Conservation (phyloP, 1,139 yeast species). For the Hemisphaericaspora subhashii region DNA sequence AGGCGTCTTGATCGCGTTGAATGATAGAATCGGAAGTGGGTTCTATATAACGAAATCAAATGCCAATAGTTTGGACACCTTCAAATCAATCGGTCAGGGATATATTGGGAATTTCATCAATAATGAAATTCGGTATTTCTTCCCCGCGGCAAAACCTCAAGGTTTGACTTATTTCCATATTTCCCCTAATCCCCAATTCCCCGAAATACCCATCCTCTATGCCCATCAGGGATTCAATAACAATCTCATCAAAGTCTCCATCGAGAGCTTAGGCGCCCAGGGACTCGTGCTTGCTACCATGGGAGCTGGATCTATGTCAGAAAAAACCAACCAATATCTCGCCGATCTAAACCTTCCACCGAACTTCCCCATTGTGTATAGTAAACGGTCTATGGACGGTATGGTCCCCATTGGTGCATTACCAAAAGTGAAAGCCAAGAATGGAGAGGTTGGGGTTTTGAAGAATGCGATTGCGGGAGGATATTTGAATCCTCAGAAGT, state of each 20-base stretch:
- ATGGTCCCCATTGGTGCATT: constrained; percentile 41
- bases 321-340: constrained; percentile 45
- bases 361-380: constrained; percentile 56
- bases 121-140: constrained; percentile 63
- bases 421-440: constrained; percentile 30
- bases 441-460: constrained; percentile 18
- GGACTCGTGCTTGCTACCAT: constrained; percentile 68
- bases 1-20: constrained; percentile 63
- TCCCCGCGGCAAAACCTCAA: constrained; percentile 60
- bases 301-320: constrained; percentile 70
- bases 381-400: constrained; percentile 63
- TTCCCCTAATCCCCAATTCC: constrained; percentile 16
- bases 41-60: constrained; percentile 69
- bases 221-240: constrained; percentile 63
- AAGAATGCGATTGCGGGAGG: constrained; percentile 56
- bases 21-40: constrained; percentile 69
- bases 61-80: constrained; percentile 68
- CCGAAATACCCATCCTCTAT: constrained; percentile 55
- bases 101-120: constrained; percentile 69
- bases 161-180: constrained; percentile 47
- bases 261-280: constrained; percentile 41
- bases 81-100: constrained; percentile 68
- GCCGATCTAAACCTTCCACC: constrained; percentile 31
- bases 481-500: constrained; percentile 66
- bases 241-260: constrained; percentile 43